Base-by-base conservation (phyloP, 352 stramenopile genomes). In the Salisapilia sapeloensis region DNA sequence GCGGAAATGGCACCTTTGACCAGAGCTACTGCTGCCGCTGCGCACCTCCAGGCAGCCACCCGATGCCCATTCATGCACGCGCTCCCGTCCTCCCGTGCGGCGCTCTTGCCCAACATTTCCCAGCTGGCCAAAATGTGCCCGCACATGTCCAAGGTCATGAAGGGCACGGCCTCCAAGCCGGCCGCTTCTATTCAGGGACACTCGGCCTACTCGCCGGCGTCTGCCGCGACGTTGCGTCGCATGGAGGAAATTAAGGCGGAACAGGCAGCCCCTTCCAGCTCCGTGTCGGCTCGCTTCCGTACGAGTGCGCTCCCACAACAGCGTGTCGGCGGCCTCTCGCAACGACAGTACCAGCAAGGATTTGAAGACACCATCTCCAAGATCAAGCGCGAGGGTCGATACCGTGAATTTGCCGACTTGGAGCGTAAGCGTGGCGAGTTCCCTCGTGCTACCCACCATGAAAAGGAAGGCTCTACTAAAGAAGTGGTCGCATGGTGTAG, bases 401-500 rank as follows among this genome's bases (percentile, higher is more conserved):
- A 93, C 63, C 72, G 79, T 21, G 38, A 82, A 20, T 93, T 93
- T 37, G 74, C 72, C 0, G 76, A 92, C 34, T 41, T 92, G 18
- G 79, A 92, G 50, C 75, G 79, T 47, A 72, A 93, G 42, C 67
- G 71, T 34, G 79, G 79, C 30, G 53, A 71, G 23, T 93, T 91
- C 53, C 79, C 79, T 22, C 56, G 65, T 17, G 60, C 74, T 6
- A 85, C 64, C 15, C 78, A 84, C 51, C 67, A 87, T 50, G 42
- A 69, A 39, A 48, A 63, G 19, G 47, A 70, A 23, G 66, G 70
- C 15, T 55, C 56, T 7, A 77, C 61, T 13, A 87, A 87, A 50
- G 75, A 87, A 41, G 75, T 94, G 14, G 65, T 89, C 8, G 74
- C 69, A 13, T 94, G 78, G 78, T 94, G 80, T 65, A 76, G 50